phyloP scores from a whole-genome alignment of 495 filamentous ascomycete species.

The Arthonia radiata region DNA sequence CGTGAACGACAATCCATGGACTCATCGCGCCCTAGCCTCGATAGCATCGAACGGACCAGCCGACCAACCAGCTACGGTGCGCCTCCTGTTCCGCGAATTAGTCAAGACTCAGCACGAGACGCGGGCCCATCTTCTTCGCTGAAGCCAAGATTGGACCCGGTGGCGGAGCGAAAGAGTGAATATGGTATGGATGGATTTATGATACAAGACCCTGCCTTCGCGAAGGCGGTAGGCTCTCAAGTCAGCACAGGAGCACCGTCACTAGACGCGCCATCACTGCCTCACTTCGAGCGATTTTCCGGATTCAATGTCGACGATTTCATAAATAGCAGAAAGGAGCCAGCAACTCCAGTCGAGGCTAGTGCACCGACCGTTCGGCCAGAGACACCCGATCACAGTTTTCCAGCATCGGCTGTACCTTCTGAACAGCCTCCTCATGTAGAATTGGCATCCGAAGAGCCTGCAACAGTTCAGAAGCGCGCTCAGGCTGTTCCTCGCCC shows the following conservation, averaged over 20 bases:
- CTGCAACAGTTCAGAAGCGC: too few species aligned
- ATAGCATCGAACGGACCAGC: constrained; percentile 7
- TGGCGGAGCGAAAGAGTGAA: constrained; percentile 33
- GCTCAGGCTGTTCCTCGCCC: too few species aligned
- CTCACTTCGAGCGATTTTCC: constrained; percentile 5
- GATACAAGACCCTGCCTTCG: constrained; percentile 1
- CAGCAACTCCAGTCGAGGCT: too few species aligned
- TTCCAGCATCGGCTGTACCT: too few species aligned
- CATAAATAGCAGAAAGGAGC: too few species aligned
- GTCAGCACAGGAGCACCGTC: constrained; percentile 1
- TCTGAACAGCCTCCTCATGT: too few species aligned
- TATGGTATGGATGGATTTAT: constrained; percentile 22
- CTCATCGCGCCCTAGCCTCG: constrained; percentile 16
- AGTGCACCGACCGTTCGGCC: too few species aligned
- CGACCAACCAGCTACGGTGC: too few species aligned
- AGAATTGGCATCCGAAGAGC: too few species aligned
- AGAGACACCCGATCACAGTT: too few species aligned
- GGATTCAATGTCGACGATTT: constrained; percentile 10
- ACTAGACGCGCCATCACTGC: constrained; percentile 2
- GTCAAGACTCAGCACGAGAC: constrained; percentile 2
- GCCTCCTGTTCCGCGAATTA: constrained; percentile 1
- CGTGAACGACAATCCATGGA: constrained; percentile 29
- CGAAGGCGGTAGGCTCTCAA: constrained; percentile 1
- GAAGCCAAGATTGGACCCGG: constrained; percentile 23
- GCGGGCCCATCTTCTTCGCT: constrained; percentile 9